These are phyloP conservation scores for Trametes sanguinea DNA, from an alignment of 768 basidiomycete species.

Conservation along the genomic window DNA sequence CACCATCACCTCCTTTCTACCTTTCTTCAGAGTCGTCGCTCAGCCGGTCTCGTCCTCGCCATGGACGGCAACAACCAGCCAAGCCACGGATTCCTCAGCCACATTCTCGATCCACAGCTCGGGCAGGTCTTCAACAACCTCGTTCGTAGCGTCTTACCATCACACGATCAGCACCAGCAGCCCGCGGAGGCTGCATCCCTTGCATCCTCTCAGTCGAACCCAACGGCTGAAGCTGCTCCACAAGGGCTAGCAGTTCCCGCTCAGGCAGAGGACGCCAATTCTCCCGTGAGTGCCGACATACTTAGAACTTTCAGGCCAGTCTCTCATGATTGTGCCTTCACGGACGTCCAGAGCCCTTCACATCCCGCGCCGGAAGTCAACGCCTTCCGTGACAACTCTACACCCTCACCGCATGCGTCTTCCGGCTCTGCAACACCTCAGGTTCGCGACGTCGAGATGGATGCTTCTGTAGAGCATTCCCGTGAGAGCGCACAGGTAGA, in stretches of 20 bases:
- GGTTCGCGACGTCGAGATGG: slow-evolving; percentile 19
- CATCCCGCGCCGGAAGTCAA: background rate
- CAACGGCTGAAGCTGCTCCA: background rate
- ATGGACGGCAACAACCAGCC: slow-evolving; percentile 25
- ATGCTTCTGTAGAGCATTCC: background rate
- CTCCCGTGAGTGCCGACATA: slow-evolving; percentile 1
- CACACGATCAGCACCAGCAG: background rate
- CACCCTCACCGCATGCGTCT: background rate
- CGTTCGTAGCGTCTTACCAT: slow-evolving; percentile 13
- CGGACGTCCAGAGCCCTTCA: background rate
- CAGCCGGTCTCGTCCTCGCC: slow-evolving; percentile 4
- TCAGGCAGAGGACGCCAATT: background rate
- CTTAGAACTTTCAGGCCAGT: background rate
- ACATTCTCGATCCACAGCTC: slow-evolving; percentile 17
- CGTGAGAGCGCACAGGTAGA: background rate
- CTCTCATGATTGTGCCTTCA: background rate
- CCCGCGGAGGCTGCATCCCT: background rate
- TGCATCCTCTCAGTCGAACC: background rate
- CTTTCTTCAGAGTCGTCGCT: slow-evolving; percentile 3
- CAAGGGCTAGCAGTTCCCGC: too few relatives aligned
- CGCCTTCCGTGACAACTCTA: background rate
- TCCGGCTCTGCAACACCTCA: background rate
- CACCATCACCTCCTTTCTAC: slow-evolving; percentile 11
- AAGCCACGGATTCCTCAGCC: slow-evolving; percentile 17
- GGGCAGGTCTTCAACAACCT: slow-evolving; percentile 13